A percentile compares a stretch with the other conserved stretches of the same genome.
phyloP scores from a whole-genome alignment of 2,329 filamentous ascomycete species.

The Aspergillus hiratsukae region DNA sequence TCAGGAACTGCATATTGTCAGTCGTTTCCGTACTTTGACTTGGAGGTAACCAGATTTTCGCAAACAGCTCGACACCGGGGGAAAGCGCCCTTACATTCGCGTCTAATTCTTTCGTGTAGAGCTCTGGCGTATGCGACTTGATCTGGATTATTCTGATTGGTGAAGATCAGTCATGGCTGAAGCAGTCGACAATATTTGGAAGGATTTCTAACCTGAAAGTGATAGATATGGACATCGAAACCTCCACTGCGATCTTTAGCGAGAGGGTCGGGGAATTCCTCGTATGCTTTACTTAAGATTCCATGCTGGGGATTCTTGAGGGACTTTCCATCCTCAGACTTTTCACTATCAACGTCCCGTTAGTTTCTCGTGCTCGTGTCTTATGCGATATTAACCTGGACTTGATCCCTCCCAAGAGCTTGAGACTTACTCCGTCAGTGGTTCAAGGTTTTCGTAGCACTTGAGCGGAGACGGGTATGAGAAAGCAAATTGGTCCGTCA shows the following conservation, averaged over 20 bases:
- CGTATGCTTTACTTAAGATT: slow-evolving; percentile 63
- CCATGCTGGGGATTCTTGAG: slow-evolving; percentile 62
- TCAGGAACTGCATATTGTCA: slow-evolving; percentile 65
- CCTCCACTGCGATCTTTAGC: slow-evolving; percentile 63
- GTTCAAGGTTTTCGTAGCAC: slow-evolving; percentile 47
- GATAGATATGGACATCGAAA: slow-evolving; percentile 87
- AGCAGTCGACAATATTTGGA: not conserved
- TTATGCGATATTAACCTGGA: not conserved
- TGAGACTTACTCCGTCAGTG: slow-evolving; percentile 41
- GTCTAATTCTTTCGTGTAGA: slow-evolving; percentile 71
- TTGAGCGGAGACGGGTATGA: slow-evolving; percentile 53
- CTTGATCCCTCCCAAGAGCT: not conserved
- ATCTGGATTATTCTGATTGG: slow-evolving; percentile 49
- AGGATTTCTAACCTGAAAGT: slow-evolving; percentile 49
- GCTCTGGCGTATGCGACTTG: slow-evolving; percentile 66
- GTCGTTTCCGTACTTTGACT: not conserved
- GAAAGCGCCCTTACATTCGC: slow-evolving; percentile 59
- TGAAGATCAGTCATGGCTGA: not conserved
- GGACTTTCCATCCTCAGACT: slow-evolving; percentile 70
- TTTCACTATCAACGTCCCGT: slow-evolving; percentile 44
- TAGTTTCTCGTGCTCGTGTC: not conserved
- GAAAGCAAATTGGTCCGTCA: slow-evolving; percentile 50
- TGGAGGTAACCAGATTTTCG: not conserved
- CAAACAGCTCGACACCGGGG: not conserved
- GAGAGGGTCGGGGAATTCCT: slow-evolving; percentile 64